Base-by-base conservation (phyloP, 352 stramenopile species). In the Phytophthora cryptogea region DNA sequence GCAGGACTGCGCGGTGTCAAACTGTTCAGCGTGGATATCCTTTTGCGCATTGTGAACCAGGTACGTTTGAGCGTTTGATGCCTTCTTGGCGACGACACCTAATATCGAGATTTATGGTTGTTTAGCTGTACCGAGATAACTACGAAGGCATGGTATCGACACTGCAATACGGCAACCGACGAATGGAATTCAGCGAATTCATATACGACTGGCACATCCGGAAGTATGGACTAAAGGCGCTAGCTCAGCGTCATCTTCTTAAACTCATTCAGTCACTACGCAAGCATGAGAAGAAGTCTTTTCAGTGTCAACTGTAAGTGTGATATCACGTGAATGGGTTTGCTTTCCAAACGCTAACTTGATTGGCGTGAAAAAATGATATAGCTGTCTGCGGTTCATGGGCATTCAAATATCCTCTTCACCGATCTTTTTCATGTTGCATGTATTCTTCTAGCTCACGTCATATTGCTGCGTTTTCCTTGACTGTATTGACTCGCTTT, bases 151-250 rank as follows among this genome's bases (percentile, higher is more conserved):
- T 83, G 63, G 54, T 86, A 8, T 58, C 76, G 27, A 80, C 74
- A 40, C 67, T 87, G n/a, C 82, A 93, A 59, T 90, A 93, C 53
- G 83, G 80, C 30, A 80, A 63, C 56, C 74, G 80, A 3, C 79
- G 81, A 26, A 93, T 89, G 71, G 78, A 85, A 37, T 92, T 90
- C 54, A 89, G 81, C 51, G 81, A 93, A 60, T 93, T 91, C 51
- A 76, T 93, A 45, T 91, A 91, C 60, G 83, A 92, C 59, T 90
- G 83, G 83, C 83, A 92, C 40, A 86, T 90, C 32, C 81, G 83
- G 45, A 92, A 92, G 71, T 89, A 72, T 28, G 81, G 81, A 7
- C 78, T 91, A 27, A 90, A 89, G 59, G 56, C 81, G 5, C 76
- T 93, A 20, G 83, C 81, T 3, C 78, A 90, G 63, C 81, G 87